Base-by-base conservation (phyloP, 2,329 filamentous ascomycete genomes). In the Colletotrichum limetticola region DNA sequence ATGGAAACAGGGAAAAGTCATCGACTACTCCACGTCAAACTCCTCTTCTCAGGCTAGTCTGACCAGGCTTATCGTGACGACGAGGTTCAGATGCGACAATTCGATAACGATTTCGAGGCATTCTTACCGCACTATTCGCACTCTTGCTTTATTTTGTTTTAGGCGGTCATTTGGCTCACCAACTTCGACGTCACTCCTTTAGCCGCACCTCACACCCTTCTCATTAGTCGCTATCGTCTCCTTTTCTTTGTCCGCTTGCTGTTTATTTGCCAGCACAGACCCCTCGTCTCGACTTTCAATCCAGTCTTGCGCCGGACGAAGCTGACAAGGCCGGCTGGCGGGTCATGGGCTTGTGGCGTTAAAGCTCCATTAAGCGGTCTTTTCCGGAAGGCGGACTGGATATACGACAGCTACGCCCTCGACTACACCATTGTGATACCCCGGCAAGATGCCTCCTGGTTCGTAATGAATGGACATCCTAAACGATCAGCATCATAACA, bases 401-500 rank as follows among this genome's bases (percentile, higher is more conserved):
- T 8, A 61, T 56, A 35, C 49, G 26, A 71, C 32, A 42, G n/a
- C 49, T 52, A 32, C 68, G 46, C n/a, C 26, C n/a, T 46, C 35
- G 42, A 57, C 58, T 59, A 52, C 59, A 30, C 56, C 35, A 65
- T 56, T 28, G 56, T 42, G 49, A 66, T 32, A 52, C 14, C 46
- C 56, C 16, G 63, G 53, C 71, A 71, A 66, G 19, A 77, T 77
- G 76, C 74, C 76, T 65, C 74, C 71, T 63, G 72, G 76, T 76
- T 70, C 19, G 72, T 69, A 8, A n/a, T 42, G 8, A 56, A 26
- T 12, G 49, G 55, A 59, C n/a, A 66, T 32, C 19, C 4, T 63
- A 52, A 32, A 7, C n/a, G 59, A 61, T 28, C 60, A 65, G 28
- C 55, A 61, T 53, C 67, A 59, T 62, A 58, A 61, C 57, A 71